phyloP scores from a whole-genome alignment of 2,329 filamentous ascomycete species.

The Penicillium sp. region DNA sequence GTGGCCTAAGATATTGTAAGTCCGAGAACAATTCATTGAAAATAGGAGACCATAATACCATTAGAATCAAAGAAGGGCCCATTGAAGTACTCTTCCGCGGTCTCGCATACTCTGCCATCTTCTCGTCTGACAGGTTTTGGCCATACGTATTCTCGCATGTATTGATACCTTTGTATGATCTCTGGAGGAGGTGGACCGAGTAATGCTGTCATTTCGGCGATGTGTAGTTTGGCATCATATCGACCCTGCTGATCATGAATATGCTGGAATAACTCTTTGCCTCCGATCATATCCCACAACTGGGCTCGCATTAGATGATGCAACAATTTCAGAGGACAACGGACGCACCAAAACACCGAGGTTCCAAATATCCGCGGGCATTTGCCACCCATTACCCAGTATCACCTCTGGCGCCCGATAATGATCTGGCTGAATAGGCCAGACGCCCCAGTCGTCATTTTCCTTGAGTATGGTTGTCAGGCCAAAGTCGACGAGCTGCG shows the following conservation, averaged over 20 bases:
- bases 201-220: conserved; percentile 45
- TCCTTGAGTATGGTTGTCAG: conserved; percentile 34
- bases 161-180: conserved; percentile 35
- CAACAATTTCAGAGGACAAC: conserved; percentile 16
- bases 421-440: conserved; percentile 44
- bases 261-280: conserved; percentile 37
- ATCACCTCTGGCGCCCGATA: conserved; percentile 44
- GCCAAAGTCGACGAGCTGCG: conserved; percentile 39
- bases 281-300: conserved; percentile 41
- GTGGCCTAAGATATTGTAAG: conserved; percentile 28
- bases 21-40: conserved; percentile 15
- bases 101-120: conserved; percentile 32
- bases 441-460: conserved; percentile 43
- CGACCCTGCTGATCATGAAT: conserved; percentile 34
- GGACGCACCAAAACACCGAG: conserved; percentile 35
- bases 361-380: conserved; percentile 43
- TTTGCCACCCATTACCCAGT: conserved; percentile 38
- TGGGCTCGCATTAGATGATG: conserved; percentile 25
- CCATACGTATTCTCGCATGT: conserved; percentile 32
- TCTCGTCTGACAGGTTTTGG: conserved; percentile 29
- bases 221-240: conserved; percentile 39
- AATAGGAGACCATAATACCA: conserved; percentile 23
- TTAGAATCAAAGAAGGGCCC: conserved; percentile 39
- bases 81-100: conserved; percentile 34
- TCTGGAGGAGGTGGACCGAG: conserved; percentile 40